These are phyloP conservation scores for Knufia petricola DNA, from an alignment of 2,329 filamentous ascomycete genomes.

Conservation along the genomic window DNA sequence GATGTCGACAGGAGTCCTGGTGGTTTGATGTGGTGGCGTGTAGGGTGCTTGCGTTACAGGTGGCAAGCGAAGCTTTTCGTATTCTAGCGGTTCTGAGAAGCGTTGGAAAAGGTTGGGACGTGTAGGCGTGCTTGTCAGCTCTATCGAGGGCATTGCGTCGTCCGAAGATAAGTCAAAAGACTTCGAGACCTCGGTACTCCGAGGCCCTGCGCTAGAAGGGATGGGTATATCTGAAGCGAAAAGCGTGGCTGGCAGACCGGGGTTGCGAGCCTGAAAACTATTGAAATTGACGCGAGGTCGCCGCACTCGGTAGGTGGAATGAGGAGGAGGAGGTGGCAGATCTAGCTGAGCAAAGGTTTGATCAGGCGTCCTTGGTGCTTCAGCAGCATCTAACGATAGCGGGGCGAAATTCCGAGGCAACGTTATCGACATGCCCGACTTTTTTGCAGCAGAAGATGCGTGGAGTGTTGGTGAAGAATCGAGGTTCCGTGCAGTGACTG, in stretches of 20 bases:
- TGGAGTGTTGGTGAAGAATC: constrained; percentile 19
- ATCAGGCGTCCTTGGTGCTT: constrained; percentile 36
- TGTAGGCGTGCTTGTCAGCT: constrained; percentile 13
- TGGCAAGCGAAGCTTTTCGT: constrained; percentile 32
- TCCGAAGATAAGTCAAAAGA: constrained; percentile 29
- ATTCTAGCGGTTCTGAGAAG: constrained; percentile 23
- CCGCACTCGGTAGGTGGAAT: constrained; percentile 34
- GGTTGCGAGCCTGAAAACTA: constrained; percentile 28
- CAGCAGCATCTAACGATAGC: constrained; percentile 28
- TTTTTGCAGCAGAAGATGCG: constrained; percentile 26
- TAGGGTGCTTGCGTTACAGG: constrained; percentile 29
- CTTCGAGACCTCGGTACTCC: constrained; percentile 10
- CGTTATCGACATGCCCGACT: constrained; percentile 35
- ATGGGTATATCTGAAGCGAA: constrained; percentile 31
- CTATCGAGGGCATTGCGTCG: constrained; percentile 23
- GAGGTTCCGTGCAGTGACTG: constrained; percentile 8
- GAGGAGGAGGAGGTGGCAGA: constrained; percentile 36
- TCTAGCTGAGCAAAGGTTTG: constrained; percentile 31
- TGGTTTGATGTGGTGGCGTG: constrained; percentile 38
- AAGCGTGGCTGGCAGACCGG: constrained; percentile 23
- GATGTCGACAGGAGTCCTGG: constrained; percentile 28
- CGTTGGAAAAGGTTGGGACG: constrained; percentile 13
- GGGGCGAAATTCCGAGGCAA: constrained; percentile 39
- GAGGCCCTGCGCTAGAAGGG: constrained; percentile 27
- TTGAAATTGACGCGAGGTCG: constrained; percentile 31